phyloP scores from a whole-genome alignment of 1,284 basidiomycete genomes.

The Vanrija sp. region DNA sequence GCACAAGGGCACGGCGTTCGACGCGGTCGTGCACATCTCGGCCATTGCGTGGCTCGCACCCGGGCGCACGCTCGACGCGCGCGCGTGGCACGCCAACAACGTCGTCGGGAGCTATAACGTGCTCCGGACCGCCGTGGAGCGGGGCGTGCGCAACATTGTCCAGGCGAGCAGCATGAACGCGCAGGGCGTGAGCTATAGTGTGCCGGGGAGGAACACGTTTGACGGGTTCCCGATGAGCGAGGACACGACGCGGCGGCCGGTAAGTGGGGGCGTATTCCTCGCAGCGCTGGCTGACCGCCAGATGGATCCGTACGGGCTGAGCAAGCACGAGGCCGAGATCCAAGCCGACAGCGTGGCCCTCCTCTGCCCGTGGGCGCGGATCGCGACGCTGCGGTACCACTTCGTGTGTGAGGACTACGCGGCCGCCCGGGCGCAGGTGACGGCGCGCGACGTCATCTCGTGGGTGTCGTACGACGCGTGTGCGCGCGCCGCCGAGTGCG shows the following conservation, averaged over 20 bases:
- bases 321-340: constrained; percentile 44
- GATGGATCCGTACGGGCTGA: constrained; percentile 40
- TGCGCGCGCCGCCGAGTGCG: constrained; percentile 39
- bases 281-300: constrained; percentile 4
- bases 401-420: constrained; percentile 21
- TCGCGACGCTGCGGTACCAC: constrained; percentile 48
- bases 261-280: constrained; percentile 13
- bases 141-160: constrained; percentile 38
- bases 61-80: constrained; percentile 19
- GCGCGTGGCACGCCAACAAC: constrained; percentile 44
- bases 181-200: constrained; percentile 32
- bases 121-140: constrained; percentile 37
- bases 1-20: constrained; percentile 6
- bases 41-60: constrained; percentile 38
- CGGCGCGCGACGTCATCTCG: constrained; percentile 35
- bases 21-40: constrained; percentile 47
- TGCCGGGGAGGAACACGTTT: constrained; percentile 23
- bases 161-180: constrained; percentile 46
- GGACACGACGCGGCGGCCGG: constrained; percentile 22
- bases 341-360: constrained; percentile 30
- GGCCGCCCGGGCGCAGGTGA: constrained; percentile 4
- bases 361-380: constrained; percentile 28
- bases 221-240: constrained; percentile 36
- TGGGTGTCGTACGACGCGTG: constrained; percentile 35
- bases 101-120: constrained; percentile 40